These are phyloP conservation scores for Colletotrichum magnum DNA, from an alignment of 2,329 filamentous ascomycete species.

Conservation along the genomic window DNA sequence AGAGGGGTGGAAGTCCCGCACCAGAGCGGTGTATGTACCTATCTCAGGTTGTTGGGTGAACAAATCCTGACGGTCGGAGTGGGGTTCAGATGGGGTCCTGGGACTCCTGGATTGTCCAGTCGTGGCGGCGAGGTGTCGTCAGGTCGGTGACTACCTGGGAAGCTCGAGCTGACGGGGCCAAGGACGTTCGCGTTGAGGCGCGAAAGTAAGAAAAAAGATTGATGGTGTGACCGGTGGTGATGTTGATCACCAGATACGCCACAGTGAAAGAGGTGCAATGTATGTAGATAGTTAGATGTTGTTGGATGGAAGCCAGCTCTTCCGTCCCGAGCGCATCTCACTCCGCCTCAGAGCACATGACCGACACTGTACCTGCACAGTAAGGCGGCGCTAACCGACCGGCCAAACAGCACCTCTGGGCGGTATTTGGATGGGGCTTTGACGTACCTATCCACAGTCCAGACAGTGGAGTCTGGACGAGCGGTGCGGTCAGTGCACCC, in stretches of 20 bases:
- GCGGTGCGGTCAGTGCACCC: slow-evolving; percentile 32
- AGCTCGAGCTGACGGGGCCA: background rate
- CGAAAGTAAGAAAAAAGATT: background rate
- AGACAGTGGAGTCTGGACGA: too few relatives aligned
- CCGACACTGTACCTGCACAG: slow-evolving; percentile 12
- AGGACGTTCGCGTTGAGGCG: background rate
- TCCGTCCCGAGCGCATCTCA: slow-evolving; percentile 1
- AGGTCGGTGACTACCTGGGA: background rate
- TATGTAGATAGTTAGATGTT: slow-evolving; percentile 4
- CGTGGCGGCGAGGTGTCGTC: slow-evolving; percentile 24
- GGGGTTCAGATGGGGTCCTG: slow-evolving; percentile 34
- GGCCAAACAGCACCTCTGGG: slow-evolving; percentile 1
- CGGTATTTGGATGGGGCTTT: slow-evolving; percentile 26
- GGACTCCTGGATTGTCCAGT: slow-evolving; percentile 23
- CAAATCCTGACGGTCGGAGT: slow-evolving; percentile 38
- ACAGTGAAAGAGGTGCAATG: slow-evolving; percentile 24
- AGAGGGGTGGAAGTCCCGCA: slow-evolving; percentile 29
- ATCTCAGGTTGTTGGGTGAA: slow-evolving; percentile 30
- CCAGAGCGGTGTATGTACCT: slow-evolving; percentile 31
- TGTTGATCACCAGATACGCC: slow-evolving; percentile 7
- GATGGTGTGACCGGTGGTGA: slow-evolving; percentile 7
- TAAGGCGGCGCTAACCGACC: slow-evolving; percentile 24
- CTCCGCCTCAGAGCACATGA: slow-evolving; percentile 36
- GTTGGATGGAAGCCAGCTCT: slow-evolving; percentile 10
- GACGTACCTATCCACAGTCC: slow-evolving; percentile 31